Evolutionary conservation across 768 basidiomycete genomes (phyloP).

Genomic region (Megacollybia marginata): DNA sequence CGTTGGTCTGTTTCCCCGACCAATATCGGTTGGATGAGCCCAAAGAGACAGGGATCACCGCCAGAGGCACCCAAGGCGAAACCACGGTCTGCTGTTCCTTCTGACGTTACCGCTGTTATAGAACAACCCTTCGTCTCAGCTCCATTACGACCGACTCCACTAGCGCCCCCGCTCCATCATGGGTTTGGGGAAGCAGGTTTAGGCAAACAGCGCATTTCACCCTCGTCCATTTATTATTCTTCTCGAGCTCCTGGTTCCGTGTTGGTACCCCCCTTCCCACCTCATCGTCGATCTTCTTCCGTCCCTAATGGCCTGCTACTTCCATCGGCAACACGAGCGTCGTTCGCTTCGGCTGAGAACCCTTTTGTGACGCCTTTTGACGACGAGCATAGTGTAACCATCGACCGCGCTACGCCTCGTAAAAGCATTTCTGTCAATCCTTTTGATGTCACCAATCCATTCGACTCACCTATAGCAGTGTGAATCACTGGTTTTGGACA

Average conservation of each 20-base stretch:
- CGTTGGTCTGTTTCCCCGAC: constrained; percentile 33
- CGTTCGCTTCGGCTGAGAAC: constrained; percentile 35
- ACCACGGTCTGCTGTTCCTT: constrained; percentile 22
- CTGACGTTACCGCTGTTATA: constrained; percentile 22
- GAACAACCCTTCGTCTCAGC: constrained; percentile 17
- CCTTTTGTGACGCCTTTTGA: constrained; percentile 80
- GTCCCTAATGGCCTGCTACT: constrained; percentile 6
- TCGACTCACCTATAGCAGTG: too few relatives aligned
- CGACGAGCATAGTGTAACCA: constrained; percentile 44
- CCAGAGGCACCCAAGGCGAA: constrained; percentile 23
- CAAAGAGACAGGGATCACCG: constrained; percentile 15
- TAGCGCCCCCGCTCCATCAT: constrained; percentile 35
- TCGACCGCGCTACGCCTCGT: constrained; percentile 22
- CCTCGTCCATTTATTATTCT: constrained; percentile 5
- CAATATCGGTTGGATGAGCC: constrained; percentile 13
- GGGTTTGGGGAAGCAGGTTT: constrained; percentile 20
- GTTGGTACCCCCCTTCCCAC: constrained; percentile 3
- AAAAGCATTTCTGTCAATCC: constrained; percentile 49
- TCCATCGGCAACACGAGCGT: constrained; percentile 38
- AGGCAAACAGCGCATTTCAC: constrained; percentile 10
- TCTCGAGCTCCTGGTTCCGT: constrained; percentile 4
- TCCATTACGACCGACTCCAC: constrained; percentile 3
- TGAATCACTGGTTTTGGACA: too few relatives aligned
- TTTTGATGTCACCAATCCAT: constrained; percentile 17
- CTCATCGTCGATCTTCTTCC: constrained; percentile 16